phyloP scores from a whole-genome alignment of 1,284 basidiomycete species.

The Fomitopsis palustris region DNA sequence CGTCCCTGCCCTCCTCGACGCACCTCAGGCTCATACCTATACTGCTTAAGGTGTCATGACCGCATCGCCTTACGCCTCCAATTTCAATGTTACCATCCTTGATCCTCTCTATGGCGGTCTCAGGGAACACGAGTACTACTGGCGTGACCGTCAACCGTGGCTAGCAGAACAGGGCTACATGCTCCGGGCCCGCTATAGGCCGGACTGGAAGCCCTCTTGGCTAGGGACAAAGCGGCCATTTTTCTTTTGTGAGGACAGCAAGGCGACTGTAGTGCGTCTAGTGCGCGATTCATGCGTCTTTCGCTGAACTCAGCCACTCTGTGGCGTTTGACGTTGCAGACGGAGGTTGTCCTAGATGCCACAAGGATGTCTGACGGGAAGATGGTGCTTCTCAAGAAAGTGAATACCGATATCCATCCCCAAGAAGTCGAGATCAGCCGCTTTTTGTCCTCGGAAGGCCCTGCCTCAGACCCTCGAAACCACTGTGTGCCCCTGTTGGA shows the following conservation, averaged over 20 bases:
- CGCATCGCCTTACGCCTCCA: too few species aligned
- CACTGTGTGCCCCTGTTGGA: constrained; percentile 18
- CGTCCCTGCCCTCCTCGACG: too few species aligned
- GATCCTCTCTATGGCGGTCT: background rate
- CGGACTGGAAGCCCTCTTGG: constrained; percentile 13
- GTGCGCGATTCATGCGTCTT: too few species aligned
- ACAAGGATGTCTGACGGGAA: constrained; percentile 6
- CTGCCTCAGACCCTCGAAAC: constrained; percentile 14
- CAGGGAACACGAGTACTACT: background rate
- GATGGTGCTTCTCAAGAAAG: constrained; percentile 10
- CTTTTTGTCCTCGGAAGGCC: constrained; percentile 8
- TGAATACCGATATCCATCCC: constrained; percentile 3
- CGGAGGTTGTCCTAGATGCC: constrained; percentile 9
- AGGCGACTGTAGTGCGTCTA: background rate
- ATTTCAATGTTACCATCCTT: too few species aligned
- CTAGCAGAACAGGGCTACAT: constrained; percentile 13
- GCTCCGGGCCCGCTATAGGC: constrained; percentile 15
- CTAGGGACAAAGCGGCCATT: background rate
- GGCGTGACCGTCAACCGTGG: constrained; percentile 14
- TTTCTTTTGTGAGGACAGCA: constrained; percentile 10
- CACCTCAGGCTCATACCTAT: too few species aligned
- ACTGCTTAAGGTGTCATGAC: too few species aligned
- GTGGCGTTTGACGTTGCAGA: background rate
- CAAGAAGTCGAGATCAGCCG: constrained; percentile 15
- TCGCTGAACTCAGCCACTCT: background rate